Conservation (phyloP, 2,329 filamentous ascomycete genomes). For the Monilinia laxa region DNA sequence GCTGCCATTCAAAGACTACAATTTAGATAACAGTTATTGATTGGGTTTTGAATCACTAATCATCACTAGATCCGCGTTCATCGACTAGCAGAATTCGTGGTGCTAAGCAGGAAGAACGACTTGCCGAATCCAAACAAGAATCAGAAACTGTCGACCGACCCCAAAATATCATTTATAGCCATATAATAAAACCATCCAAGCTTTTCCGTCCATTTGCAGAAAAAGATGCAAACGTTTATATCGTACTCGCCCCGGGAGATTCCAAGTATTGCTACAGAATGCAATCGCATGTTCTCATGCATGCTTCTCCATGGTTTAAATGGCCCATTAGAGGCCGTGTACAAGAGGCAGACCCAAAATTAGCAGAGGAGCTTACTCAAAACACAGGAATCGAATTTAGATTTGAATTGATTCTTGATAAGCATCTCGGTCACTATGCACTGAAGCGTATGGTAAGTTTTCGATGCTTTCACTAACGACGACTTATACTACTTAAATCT, state of each 20-base stretch:
- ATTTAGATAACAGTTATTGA: too few species aligned
- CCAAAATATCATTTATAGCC: background rate
- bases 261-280: background rate
- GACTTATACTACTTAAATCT: background rate
- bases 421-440: background rate
- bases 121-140: background rate
- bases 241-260: background rate
- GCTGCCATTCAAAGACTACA: background rate
- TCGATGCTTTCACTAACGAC: background rate
- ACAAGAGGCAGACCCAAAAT: background rate
- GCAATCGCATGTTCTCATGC: background rate
- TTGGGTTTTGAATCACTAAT: background rate
- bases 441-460: background rate
- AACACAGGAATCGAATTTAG: background rate
- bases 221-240: background rate
- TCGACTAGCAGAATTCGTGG: background rate
- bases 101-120: background rate
- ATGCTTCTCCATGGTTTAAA: slow-evolving; percentile 10
- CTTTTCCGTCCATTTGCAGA: slow-evolving; percentile 2
- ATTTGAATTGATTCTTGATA: background rate
- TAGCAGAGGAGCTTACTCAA: accelerated
- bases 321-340: accelerated
- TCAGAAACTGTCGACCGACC: background rate
- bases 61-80: background rate
- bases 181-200: accelerated